These are phyloP conservation scores for Sisymbrium irio DNA, from an alignment of 345 rosid species.

Conservation along the genomic window DNA sequence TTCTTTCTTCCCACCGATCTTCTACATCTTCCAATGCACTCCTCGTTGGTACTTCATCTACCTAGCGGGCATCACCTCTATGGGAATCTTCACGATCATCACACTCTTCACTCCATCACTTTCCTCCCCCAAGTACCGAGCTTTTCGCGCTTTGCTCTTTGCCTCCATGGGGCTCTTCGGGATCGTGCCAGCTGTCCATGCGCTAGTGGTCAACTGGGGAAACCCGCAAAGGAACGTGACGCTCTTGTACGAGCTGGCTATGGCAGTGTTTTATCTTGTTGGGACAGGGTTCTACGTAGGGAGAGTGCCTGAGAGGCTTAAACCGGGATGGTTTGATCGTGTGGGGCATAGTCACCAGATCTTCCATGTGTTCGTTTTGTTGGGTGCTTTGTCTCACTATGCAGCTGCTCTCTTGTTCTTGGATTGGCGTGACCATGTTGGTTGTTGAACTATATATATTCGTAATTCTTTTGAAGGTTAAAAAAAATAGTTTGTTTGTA, in stretches of 20 bases:
- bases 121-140: slow-evolving; percentile 54
- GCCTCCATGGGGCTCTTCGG: slow-evolving; percentile 81
- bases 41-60: slow-evolving; percentile 73
- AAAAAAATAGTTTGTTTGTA: slow-evolving; percentile 10
- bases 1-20: slow-evolving; percentile 87
- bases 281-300: slow-evolving; percentile 70
- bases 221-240: slow-evolving; percentile 62
- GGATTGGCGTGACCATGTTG: slow-evolving; percentile 65
- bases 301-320: slow-evolving; percentile 77
- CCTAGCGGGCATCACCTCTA: slow-evolving; percentile 64
- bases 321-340: slow-evolving; percentile 80
- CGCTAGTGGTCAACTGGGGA: slow-evolving; percentile 59
- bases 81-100: slow-evolving; percentile 71
- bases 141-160: slow-evolving; percentile 66
- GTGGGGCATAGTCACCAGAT: slow-evolving; percentile 93
- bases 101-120: slow-evolving; percentile 68
- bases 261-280: slow-evolving; percentile 73
- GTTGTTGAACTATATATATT: slow-evolving; percentile 38
- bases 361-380: slow-evolving; percentile 78
- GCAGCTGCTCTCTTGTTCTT: slow-evolving; percentile 70
- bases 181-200: slow-evolving; percentile 65
- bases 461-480: slow-evolving; percentile 5
- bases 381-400: slow-evolving; percentile 92
- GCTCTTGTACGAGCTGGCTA: slow-evolving; percentile 58
- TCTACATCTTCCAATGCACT: slow-evolving; percentile 79